Evolutionary conservation across 805 yeast genomes (phyloP), one percentile per base, ranked within the genome.

Genomic region (Candida easanensis): DNA sequence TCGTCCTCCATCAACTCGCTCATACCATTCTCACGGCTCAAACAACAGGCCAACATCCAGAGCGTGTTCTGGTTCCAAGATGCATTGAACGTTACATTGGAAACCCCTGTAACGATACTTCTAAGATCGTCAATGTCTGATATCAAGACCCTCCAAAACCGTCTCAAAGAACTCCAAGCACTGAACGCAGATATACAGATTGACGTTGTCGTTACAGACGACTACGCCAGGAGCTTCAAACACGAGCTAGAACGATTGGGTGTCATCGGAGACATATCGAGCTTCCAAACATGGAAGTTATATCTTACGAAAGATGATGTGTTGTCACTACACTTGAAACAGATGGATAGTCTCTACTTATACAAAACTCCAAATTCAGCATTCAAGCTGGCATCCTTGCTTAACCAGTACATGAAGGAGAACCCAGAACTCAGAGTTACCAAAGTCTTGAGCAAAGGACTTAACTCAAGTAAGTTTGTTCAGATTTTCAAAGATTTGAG

Each of bases 391-490:
- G 61, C 71, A 33, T 58, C 73, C 2, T 67, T 67, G 16, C 56
- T 73, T 17, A 77, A 80, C 50, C 60, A 70, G 13, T 57, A 69
- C 21, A 62, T 70, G 27, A 72, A 81, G 1, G 52, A 76, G 3
- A 62, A 70, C 21, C 71, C 78, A 7, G 63, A 81, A 0, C 67
- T 75, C 20, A 53, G 60, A 34, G 54, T 84, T 3, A 76, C 86
- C 0, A 62, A 70, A 23, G 65, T 79, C 0, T 53, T 86, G 28
- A 60, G 82, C 14, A 63, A 82, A 52, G 96, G 96, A 1, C 65
- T 69, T 21, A 68, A 70, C 38, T 71, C 90, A 0, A 60, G 66
- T 20, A 63, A 72, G 18, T 67, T 85, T 30, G 69, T 75, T 37
- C 69, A 71, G 23, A 59, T 76, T 2, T 69, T 58, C 39, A 63